A percentile compares a stretch with the other conserved stretches of the same genome.
phyloP scores from a whole-genome alignment of 768 basidiomycete genomes.

The Kwoniella dejecticola region DNA sequence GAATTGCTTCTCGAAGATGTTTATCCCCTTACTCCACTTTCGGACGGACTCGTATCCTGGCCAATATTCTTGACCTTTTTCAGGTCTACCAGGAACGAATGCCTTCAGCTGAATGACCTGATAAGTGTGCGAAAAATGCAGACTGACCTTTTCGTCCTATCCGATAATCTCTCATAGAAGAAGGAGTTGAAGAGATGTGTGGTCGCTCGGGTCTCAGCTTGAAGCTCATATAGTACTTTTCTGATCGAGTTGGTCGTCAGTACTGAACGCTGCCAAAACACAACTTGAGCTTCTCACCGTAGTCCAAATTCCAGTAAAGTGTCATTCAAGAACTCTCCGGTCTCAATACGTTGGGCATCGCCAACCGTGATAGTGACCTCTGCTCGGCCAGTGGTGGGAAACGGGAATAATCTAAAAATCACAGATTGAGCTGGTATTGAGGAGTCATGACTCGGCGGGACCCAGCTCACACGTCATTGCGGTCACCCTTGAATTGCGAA shows the following conservation, averaged over 20 bases:
- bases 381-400: conserved; percentile 42
- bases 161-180: conserved; percentile 92
- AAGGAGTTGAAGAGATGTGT: conserved; percentile 95
- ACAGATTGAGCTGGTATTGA: too few species aligned
- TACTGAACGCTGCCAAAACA: too few species aligned
- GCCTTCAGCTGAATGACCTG: too few species aligned
- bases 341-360: conserved; percentile 72
- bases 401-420: conserved; percentile 42
- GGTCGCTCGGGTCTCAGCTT: conserved; percentile 69
- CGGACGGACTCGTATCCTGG: conserved; percentile 71
- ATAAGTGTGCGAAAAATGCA: too few species aligned
- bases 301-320: conserved; percentile 94
- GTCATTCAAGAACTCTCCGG: conserved; percentile 89
- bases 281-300: conserved; percentile 70
- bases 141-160: conserved; percentile 57
- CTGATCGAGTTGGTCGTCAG: too few species aligned
- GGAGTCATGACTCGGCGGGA: too few species aligned
- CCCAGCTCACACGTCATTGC: conserved; percentile 28
- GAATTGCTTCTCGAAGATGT: conserved; percentile 87
- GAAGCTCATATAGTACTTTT: conserved; percentile 17
- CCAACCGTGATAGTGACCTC: conserved; percentile 73
- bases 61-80: conserved; percentile 28
- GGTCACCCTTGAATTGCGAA: conserved; percentile 16
- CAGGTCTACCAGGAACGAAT: conserved; percentile 1
- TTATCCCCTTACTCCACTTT: conserved; percentile 80